A percentile compares a stretch with the other conserved stretches of the same genome.
phyloP scores from a whole-genome alignment of 2,329 filamentous ascomycete genomes.

The Apiospora hydei region DNA sequence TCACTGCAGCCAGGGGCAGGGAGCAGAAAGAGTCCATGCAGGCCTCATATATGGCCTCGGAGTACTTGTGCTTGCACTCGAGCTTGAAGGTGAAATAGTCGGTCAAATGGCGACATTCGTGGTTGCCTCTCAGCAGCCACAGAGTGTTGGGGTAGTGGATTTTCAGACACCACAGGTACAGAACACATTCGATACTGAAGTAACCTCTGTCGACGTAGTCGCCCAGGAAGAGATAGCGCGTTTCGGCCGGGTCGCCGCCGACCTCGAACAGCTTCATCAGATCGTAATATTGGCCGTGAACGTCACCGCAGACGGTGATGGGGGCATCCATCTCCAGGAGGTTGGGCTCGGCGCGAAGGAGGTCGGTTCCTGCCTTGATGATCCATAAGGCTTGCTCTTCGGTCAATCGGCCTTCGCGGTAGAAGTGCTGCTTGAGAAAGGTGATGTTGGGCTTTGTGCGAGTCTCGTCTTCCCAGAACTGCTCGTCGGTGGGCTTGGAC shows the following conservation, averaged over 20 bases:
- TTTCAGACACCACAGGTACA: conserved; percentile 98
- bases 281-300: conserved; percentile 99
- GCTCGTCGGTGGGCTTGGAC: conserved; percentile 88
- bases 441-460: conserved; percentile 88
- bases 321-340: conserved; percentile 99
- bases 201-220: conserved; percentile 99
- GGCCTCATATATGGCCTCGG: conserved; percentile 92
- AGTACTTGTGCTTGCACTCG: conserved; percentile 99
- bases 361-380: conserved; percentile 83
- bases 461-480: conserved; percentile 90
- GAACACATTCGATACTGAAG: conserved; percentile 98
- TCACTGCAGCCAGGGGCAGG: conserved; percentile 90
- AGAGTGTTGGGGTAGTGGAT: conserved; percentile 98
- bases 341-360: conserved; percentile 91
- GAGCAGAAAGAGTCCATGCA: conserved; percentile 99
- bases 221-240: conserved; percentile 93
- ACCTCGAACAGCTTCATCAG: conserved; percentile 99
- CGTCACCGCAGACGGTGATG: conserved; percentile 97
- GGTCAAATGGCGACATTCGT: conserved; percentile 98
- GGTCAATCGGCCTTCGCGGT: conserved; percentile 93
- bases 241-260: conserved; percentile 94
- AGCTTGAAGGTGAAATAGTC: conserved; percentile 99
- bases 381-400: conserved; percentile 98
- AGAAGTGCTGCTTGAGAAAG: conserved; percentile 98
- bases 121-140: conserved; percentile 96